Conservation (phyloP, 2,329 filamentous ascomycete species). For the Dothideomycetes sp. region DNA sequence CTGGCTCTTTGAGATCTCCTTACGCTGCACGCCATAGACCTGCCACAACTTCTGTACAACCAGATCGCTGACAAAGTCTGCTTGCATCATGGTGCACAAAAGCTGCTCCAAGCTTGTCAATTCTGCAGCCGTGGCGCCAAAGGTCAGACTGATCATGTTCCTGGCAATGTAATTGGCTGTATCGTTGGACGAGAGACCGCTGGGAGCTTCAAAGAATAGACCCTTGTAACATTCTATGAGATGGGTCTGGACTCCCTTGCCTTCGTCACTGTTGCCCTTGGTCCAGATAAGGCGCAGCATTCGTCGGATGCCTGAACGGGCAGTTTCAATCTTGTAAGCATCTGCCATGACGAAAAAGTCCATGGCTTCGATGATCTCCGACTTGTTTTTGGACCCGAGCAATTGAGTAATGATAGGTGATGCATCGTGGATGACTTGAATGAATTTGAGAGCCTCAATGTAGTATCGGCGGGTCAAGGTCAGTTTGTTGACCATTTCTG, state of each 20-base stretch:
- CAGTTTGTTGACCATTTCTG: constrained; percentile 78
- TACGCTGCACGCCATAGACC: constrained; percentile 88
- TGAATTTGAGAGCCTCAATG: constrained; percentile 85
- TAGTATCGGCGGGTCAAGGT: constrained; percentile 87
- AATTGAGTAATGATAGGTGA: constrained; percentile 77
- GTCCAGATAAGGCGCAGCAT: constrained; percentile 99
- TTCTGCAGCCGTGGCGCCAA: constrained; percentile 88
- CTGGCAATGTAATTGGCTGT: constrained; percentile 90
- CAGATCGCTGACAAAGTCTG: constrained; percentile 71
- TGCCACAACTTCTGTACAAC: constrained; percentile 94
- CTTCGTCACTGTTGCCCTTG: constrained; percentile 97
- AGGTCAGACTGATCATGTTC: constrained; percentile 98
- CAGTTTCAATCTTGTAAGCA: constrained; percentile 90
- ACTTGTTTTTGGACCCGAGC: constrained; percentile 91
- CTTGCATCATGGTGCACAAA: constrained; percentile 95
- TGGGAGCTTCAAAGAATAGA: constrained; percentile 91
- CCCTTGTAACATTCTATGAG: constrained; percentile 94
- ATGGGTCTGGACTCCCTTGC: constrained; percentile 93
- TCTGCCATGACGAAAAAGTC: constrained; percentile 95
- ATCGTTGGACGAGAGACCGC: constrained; percentile 77
- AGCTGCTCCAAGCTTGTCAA: constrained; percentile 92
- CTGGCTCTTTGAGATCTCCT: constrained; percentile 86
- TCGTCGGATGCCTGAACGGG: constrained; percentile 81
- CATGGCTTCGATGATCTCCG: constrained; percentile 97
- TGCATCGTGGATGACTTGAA: constrained; percentile 78